Evolutionary conservation across 345 rosid genomes (phyloP).

Genomic region (Durio zibethinus): DNA sequence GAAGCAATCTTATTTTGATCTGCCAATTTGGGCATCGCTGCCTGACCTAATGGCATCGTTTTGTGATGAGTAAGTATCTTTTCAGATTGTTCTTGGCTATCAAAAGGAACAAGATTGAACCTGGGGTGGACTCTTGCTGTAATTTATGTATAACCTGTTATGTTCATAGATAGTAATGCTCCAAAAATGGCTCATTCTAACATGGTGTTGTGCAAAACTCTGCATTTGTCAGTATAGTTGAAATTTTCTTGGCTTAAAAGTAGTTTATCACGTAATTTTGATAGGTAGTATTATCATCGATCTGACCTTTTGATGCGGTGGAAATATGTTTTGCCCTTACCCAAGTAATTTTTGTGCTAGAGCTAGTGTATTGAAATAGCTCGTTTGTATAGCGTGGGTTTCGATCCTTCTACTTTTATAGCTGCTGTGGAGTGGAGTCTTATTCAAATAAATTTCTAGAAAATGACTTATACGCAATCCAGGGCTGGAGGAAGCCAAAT

Average conservation of each 20-base stretch:
- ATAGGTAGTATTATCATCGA: not conserved
- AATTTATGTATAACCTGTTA: slow-evolving; percentile 1
- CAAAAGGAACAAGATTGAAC: not conserved
- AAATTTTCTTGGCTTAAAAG: not conserved
- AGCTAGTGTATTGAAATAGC: not conserved
- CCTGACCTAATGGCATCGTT: slow-evolving; percentile 58
- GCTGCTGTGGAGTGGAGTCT: not conserved
- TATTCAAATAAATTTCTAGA: not conserved
- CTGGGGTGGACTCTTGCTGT: no score
- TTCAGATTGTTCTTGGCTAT: not conserved
- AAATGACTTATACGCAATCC: not conserved
- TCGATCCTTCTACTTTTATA: not conserved
- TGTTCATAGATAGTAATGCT: not conserved
- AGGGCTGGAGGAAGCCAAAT: not conserved
- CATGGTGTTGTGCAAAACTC: not conserved
- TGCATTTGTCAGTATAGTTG: not conserved
- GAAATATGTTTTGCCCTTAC: not conserved
- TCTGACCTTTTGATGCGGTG: not conserved
- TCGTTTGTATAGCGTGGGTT: not conserved
- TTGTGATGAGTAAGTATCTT: slow-evolving; percentile 40
- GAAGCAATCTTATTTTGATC: slow-evolving; percentile 43
- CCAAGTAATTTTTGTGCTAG: not conserved
- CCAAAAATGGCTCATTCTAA: not conserved
- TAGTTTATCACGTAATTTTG: not conserved
- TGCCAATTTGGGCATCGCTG: slow-evolving; percentile 72